phyloP scores from a whole-genome alignment of 495 filamentous ascomycete genomes.

The Lasiosphaeria ovina region DNA sequence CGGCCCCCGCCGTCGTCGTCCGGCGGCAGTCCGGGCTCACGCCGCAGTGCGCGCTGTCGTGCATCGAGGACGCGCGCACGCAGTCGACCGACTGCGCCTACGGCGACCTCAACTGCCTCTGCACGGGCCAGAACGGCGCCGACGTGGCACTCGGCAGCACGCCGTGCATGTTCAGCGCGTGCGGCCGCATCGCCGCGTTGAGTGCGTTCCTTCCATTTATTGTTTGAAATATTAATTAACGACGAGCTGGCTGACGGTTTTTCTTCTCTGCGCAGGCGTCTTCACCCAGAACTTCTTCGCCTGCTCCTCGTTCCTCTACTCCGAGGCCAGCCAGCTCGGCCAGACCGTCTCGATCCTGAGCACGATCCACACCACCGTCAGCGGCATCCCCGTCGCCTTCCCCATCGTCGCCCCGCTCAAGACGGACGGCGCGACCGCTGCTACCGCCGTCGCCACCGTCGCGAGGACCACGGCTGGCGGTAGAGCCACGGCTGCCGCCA shows the following conservation, averaged over 20 bases:
- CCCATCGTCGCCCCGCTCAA: background rate
- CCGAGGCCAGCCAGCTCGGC: background rate
- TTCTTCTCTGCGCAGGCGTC: background rate
- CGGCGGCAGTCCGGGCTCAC: background rate
- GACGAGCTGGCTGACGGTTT: background rate
- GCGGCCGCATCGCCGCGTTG: background rate
- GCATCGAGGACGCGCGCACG: background rate
- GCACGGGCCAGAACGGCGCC: background rate
- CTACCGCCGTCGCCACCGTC: background rate
- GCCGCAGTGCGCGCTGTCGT: background rate
- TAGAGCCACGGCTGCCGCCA: background rate
- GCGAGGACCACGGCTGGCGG: background rate
- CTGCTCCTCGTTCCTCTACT: background rate
- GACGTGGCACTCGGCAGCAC: background rate
- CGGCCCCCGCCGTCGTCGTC: background rate
- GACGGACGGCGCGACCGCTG: background rate
- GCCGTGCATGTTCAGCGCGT: background rate
- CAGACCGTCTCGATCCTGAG: background rate
- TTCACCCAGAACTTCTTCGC: background rate
- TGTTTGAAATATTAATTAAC: background rate
- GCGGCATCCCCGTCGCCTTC: background rate
- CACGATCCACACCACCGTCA: background rate
- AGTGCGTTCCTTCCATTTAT: background rate
- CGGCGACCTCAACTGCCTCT: background rate
- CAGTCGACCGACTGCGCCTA: background rate